Evolutionary conservation across 1,284 basidiomycete genomes (phyloP), one percentile per base, ranked within the genome.

Genomic region (Ustilago sp.): DNA sequence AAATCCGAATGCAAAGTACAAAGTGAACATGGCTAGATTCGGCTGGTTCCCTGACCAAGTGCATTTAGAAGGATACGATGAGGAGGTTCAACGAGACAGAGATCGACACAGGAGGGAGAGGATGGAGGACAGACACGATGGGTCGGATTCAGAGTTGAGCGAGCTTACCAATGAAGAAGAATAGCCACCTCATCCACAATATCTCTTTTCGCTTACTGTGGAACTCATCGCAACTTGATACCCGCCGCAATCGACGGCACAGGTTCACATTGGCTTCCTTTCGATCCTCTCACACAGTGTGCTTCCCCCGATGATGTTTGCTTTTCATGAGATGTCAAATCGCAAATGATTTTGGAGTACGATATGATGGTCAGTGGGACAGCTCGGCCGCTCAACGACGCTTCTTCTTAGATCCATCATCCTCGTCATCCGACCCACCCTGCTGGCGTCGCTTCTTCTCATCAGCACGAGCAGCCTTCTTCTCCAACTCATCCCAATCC

Each of bases 401-500:
- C 68, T 77, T 77, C 68, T 68, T 70, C 56, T 69, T 74, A 17
- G 62, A 55, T 23, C 71, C 67, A 3, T 31, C 17, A 52, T 74
- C 72, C 19, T 80, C 79, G n/a, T 77, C 76, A 47, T 77, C 80
- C 51, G 74, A 77, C 8, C 73, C 74, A 28, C 80, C 80, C 32
- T 73, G 66, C 48, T 82, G 77, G 2, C 69, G 67, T 4, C 80
- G 71, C 75, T 80, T 82, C 72, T 79, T 80, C 43, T 80, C 77
- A 51, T 84, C 83, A 11, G 82, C 83, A 28, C 76, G 54, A 3
- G 81, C 81, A 11, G 83, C 83, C 69, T 96, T 96, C 54, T 91
- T 89, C 87, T 98, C 95, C 32, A 97, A 88, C 84, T 94, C 94
- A 83, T 96, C 95, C 95, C 94, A 98, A 80, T 96, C 94, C 72